phyloP scores from a whole-genome alignment of 108 stramenopile species.

The Cylindrotheca closterium region DNA sequence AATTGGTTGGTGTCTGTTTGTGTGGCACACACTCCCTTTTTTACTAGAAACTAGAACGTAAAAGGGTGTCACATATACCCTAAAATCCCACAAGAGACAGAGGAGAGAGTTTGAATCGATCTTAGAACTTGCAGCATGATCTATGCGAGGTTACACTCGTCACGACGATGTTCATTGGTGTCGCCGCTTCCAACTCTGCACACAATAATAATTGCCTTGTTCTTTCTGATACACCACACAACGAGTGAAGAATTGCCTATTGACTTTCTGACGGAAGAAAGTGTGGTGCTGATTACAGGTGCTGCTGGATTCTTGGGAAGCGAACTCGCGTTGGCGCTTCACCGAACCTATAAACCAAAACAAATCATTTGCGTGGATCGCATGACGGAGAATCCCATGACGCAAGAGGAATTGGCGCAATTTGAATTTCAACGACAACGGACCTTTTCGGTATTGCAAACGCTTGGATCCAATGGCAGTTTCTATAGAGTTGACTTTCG shows the following conservation, averaged over 20 bases:
- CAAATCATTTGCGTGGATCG: conserved; percentile 66
- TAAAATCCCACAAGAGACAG: too few relatives aligned
- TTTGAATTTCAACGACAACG: conserved; percentile 81
- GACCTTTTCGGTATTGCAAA: conserved; percentile 69
- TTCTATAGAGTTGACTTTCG: conserved; percentile 80
- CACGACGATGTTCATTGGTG: too few relatives aligned
- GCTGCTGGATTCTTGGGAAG: conserved; percentile 83
- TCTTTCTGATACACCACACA: too few relatives aligned
- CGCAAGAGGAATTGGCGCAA: conserved; percentile 54
- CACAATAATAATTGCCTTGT: too few relatives aligned
- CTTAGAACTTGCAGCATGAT: too few relatives aligned
- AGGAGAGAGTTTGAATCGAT: too few relatives aligned
- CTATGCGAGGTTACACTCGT: too few relatives aligned
- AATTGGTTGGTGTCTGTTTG: too few relatives aligned
- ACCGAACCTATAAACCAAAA: conserved; percentile 64
- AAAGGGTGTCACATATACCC: too few relatives aligned
- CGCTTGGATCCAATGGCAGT: conserved; percentile 28
- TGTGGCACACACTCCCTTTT: too few relatives aligned
- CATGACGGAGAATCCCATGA: conserved; percentile 32
- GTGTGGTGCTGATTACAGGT: conserved; percentile 80
- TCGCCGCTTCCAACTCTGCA: too few relatives aligned
- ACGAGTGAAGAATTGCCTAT: conserved; percentile 3
- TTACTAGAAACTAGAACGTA: too few relatives aligned
- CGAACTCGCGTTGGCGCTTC: conserved; percentile 73
- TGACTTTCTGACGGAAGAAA: conserved; percentile 34